Conservation (phyloP, 371 early-diverging fungal species). For the Apophysomyces sp. region DNA sequence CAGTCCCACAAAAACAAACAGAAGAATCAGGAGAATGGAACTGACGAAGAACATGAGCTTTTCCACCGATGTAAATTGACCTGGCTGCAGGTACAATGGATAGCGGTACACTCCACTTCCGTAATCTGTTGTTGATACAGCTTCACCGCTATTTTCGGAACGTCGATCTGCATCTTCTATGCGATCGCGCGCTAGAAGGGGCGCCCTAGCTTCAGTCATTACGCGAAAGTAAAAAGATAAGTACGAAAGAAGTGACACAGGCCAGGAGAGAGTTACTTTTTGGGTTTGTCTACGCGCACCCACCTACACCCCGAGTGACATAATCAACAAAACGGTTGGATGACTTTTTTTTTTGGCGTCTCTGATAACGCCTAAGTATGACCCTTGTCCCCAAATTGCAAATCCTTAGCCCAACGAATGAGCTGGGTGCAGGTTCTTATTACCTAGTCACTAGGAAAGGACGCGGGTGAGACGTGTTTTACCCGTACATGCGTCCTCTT, state of each 20-base stretch:
- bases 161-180: slow-evolving; percentile 16
- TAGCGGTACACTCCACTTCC: slow-evolving; percentile 33
- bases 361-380: too few species aligned
- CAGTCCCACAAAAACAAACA: slow-evolving; percentile 42
- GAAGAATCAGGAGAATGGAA: slow-evolving; percentile 33
- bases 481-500: too few species aligned
- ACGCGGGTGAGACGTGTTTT: too few species aligned
- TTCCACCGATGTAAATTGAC: slow-evolving; percentile 47
- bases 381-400: too few species aligned
- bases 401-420: too few species aligned
- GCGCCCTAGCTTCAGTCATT: slow-evolving; percentile 14
- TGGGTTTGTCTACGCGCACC: too few species aligned
- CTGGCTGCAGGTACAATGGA: slow-evolving; percentile 42
- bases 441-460: too few species aligned
- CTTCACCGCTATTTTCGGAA: slow-evolving; percentile 13
- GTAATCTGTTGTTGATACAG: slow-evolving; percentile 18
- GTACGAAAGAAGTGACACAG: background rate
- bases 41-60: slow-evolving; percentile 47
- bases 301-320: too few species aligned
- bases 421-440: too few species aligned
- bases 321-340: too few species aligned
- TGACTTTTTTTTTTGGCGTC: too few species aligned
- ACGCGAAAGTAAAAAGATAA: background rate
- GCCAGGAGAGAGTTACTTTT: too few species aligned
- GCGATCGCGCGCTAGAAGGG: slow-evolving; percentile 16